A percentile compares a stretch with the other conserved stretches of the same genome.
These are phyloP conservation scores for Striga asiatica DNA, from an alignment of 257 asterid genomes.

Conservation along the genomic window DNA sequence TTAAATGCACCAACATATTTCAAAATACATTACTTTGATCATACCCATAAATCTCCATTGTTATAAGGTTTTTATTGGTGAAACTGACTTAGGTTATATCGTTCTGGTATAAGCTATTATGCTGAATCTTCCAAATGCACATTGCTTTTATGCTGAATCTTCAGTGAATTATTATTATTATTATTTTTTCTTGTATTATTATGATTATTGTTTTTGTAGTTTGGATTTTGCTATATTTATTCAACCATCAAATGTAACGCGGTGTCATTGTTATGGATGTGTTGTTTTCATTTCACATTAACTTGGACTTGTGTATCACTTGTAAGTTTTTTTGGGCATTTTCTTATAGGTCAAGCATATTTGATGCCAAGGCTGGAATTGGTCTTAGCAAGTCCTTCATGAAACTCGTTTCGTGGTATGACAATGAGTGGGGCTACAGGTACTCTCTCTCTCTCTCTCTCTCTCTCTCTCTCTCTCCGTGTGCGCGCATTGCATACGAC, in stretches of 20 bases:
- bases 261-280: not conserved
- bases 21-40: not conserved
- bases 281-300: not conserved
- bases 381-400: constrained; percentile 77
- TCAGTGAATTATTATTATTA: no score
- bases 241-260: not conserved
- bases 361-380: constrained; percentile 96
- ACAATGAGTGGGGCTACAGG: constrained; percentile 99
- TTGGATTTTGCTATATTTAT: not conserved
- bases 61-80: no score
- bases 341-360: constrained; percentile 76
- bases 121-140: not conserved
- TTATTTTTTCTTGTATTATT: no score
- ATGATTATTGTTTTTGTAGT: not conserved
- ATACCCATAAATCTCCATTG: no score
- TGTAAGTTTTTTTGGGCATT: not conserved
- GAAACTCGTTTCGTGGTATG: constrained; percentile 97
- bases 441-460: constrained; percentile 17
- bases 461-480: not conserved
- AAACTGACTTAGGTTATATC: not conserved
- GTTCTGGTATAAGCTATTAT: not conserved
- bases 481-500: not conserved
- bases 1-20: not conserved
- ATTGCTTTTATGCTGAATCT: no score
- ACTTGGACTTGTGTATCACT: not conserved